phyloP scores from a whole-genome alignment of 495 filamentous ascomycete genomes.

The Xanthoparmelia taractica region DNA sequence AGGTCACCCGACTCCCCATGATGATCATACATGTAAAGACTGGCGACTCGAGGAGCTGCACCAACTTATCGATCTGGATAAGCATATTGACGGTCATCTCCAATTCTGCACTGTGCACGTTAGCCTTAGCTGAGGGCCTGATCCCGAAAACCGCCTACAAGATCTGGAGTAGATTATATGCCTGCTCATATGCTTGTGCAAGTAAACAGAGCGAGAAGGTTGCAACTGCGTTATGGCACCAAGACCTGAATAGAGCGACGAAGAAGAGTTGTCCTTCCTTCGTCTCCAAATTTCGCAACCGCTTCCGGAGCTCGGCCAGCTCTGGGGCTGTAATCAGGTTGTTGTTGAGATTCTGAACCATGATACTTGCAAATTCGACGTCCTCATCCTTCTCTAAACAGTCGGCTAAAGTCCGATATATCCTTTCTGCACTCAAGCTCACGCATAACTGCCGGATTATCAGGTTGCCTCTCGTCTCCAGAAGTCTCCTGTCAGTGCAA shows the following conservation, averaged over 20 bases:
- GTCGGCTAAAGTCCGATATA: slow-evolving; percentile 92
- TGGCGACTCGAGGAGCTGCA: slow-evolving; percentile 93
- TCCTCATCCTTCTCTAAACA: slow-evolving; percentile 98
- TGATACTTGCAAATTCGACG: slow-evolving; percentile 96
- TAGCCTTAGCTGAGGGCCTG: slow-evolving; percentile 29
- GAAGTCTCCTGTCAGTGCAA: slow-evolving; percentile 79
- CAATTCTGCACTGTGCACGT: slow-evolving; percentile 69
- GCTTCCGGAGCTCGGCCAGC: slow-evolving; percentile 79
- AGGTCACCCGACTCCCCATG: background rate
- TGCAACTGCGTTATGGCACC: slow-evolving; percentile 98
- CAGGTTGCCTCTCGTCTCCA: slow-evolving; percentile 89
- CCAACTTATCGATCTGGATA: slow-evolving; percentile 98
- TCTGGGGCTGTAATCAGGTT: slow-evolving; percentile 97
- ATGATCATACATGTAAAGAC: slow-evolving; percentile 79
- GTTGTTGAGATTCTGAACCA: slow-evolving; percentile 99
- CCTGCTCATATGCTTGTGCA: slow-evolving; percentile 97
- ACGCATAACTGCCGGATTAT: slow-evolving; percentile 94
- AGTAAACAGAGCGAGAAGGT: slow-evolving; percentile 94
- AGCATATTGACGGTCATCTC: slow-evolving; percentile 99
- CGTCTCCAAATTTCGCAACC: slow-evolving; percentile 82
- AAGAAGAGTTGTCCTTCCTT: slow-evolving; percentile 95
- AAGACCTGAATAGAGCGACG: slow-evolving; percentile 85
- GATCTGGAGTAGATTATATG: slow-evolving; percentile 91
- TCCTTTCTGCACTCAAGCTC: slow-evolving; percentile 85
- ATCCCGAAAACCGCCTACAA: slow-evolving; percentile 54